Conservation (phyloP, 345 rosid genomes). For the Moricandia moricandioides region DNA sequence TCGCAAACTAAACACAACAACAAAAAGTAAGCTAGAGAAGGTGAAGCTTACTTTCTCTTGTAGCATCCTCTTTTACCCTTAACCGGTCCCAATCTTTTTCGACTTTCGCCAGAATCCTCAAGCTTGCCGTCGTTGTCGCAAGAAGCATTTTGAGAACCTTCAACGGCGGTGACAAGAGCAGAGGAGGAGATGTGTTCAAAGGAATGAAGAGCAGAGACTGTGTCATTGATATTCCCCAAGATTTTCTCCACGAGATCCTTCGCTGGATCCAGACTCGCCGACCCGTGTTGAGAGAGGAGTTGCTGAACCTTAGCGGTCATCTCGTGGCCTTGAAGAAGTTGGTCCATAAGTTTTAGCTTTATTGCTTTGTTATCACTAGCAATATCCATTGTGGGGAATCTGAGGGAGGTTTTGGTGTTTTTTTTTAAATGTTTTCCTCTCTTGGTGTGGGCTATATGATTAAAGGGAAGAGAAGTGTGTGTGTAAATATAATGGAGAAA, state of each 20-base stretch:
- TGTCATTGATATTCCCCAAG: conserved; percentile 41
- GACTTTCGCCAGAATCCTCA: conserved; percentile 58
- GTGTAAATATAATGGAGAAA: conserved; percentile 29
- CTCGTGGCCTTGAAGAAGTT: conserved; percentile 50
- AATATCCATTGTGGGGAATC: conserved; percentile 18
- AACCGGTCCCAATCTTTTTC: conserved; percentile 32
- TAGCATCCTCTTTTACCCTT: conserved; percentile 66
- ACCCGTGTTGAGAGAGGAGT: conserved; percentile 34
- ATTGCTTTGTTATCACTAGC: conserved; percentile 1
- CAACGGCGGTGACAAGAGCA: conserved; percentile 13
- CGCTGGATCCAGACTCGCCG: not conserved
- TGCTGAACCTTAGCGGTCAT: conserved; percentile 46
- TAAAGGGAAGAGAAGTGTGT: conserved; percentile 8
- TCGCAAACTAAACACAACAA: not conserved
- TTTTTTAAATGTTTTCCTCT: not conserved
- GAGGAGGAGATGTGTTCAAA: conserved; percentile 19
- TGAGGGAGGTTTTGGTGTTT: conserved; percentile 3
- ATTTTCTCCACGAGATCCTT: conserved; percentile 45
- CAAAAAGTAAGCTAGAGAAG: not conserved
- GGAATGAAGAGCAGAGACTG: conserved; percentile 40
- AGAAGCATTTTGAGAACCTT: conserved; percentile 36
- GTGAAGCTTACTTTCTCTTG: conserved; percentile 67
- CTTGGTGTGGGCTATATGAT: conserved; percentile 21
- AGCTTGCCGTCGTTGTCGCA: conserved; percentile 41
- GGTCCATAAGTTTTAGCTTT: conserved; percentile 31